phyloP scores from a whole-genome alignment of 208 protist genomes.

The Trichomonas gallinae region DNA sequence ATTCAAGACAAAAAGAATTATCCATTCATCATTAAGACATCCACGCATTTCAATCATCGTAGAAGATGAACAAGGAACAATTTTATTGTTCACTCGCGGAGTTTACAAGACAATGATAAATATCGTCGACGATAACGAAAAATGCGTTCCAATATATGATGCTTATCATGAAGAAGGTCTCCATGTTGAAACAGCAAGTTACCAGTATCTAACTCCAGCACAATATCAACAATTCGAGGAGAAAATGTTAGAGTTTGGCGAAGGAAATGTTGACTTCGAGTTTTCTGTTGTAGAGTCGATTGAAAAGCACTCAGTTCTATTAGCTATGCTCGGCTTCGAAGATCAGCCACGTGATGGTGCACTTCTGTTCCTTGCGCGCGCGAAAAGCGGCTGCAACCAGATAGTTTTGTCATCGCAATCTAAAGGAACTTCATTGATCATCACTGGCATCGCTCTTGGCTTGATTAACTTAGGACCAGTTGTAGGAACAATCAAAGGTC shows the following conservation, averaged over 20 bases:
- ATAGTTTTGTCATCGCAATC: not conserved
- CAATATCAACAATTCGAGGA: not conserved
- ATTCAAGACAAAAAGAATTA: not conserved
- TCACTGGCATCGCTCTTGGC: not conserved
- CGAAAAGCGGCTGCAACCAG: not conserved
- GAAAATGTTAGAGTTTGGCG: not conserved
- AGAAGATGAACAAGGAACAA: not conserved
- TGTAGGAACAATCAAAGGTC: not conserved
- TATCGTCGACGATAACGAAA: not conserved
- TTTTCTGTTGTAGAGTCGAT: not conserved
- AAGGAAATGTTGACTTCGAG: not conserved
- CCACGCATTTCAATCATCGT: not conserved
- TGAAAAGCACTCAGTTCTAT: not conserved
- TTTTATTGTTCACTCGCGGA: not conserved
- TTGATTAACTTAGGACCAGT: not conserved
- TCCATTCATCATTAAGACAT: not conserved
- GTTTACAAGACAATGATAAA: not conserved
- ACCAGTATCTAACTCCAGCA: not conserved
- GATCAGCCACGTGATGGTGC: not conserved
- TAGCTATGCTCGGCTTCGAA: not conserved
- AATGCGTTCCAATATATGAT: not conserved
- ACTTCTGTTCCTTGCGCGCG: not conserved
- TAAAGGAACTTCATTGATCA: not conserved
- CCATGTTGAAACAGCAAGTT: not conserved
- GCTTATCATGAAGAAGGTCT: not conserved